Evolutionary conservation across 2,329 filamentous ascomycete genomes (phyloP).

Genomic region (Aspergillus chevalieri): DNA sequence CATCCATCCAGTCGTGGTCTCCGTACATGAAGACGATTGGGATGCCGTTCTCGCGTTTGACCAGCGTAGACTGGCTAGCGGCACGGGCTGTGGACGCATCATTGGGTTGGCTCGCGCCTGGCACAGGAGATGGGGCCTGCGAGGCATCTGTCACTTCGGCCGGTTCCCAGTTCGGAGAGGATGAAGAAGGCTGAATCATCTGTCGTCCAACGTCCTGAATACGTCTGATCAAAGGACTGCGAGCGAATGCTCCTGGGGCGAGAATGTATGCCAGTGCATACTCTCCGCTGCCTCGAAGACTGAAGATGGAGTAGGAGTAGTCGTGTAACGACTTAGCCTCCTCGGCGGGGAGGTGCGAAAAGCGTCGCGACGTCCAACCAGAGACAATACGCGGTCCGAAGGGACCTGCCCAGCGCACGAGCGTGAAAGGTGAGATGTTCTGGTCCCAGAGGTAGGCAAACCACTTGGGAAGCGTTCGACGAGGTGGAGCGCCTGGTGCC

Average conservation of each 20-base stretch:
- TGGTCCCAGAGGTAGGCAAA: constrained; percentile 92
- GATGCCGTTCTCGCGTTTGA: constrained; percentile 57
- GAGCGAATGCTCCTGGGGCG: constrained; percentile 86
- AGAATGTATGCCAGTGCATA: constrained; percentile 90
- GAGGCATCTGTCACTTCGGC: constrained; percentile 8
- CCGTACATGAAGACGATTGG: constrained; percentile 94
- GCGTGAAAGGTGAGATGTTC: constrained; percentile 89
- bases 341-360: constrained; percentile 73
- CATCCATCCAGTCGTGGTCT: constrained; percentile 98
- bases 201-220: constrained; percentile 86
- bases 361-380: constrained; percentile 88
- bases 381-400: constrained; percentile 87
- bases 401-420: constrained; percentile 82
- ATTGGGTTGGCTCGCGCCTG: constrained; percentile 4
- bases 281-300: constrained; percentile 84
- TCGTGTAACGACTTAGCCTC: constrained; percentile 83
- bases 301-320: constrained; percentile 92
- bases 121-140: constrained; percentile 9
- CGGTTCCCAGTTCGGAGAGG: constrained; percentile 7
- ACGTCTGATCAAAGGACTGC: constrained; percentile 76
- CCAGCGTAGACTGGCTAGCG: constrained; percentile 18
- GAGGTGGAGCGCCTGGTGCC: constrained; percentile 36
- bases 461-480: constrained; percentile 70
- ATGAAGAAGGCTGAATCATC: constrained; percentile 29
- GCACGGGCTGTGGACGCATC: not conserved